Base-by-base conservation (phyloP, 2,329 filamentous ascomycete genomes). In the Aspergillus transmontanensis region DNA sequence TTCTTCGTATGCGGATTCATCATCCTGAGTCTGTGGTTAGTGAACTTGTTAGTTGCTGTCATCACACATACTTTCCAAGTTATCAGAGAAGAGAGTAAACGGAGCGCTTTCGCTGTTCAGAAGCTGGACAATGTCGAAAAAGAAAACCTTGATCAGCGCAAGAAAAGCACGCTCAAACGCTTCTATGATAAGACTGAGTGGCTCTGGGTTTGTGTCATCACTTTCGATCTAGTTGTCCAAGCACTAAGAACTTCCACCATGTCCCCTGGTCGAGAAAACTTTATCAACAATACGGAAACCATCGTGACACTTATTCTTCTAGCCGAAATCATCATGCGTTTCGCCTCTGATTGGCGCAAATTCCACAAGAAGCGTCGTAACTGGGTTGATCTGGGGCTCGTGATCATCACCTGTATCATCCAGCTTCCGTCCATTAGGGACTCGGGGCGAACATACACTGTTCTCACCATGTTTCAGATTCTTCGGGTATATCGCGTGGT, bases 1-100 rank as follows among this genome's bases (percentile, higher is more conserved):
- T 99, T 88, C 76, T 90, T 88, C 66, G 86, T 86, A 46, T 81
- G 82, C 61, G 87, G 84, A 1, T 94, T 97, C 74, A 89, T 99
- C 72, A 92, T 99, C 67, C 87, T 99, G 84, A 95, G 93, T 82
- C 84, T 99, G 57, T 99, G 95, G 95, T 86, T 99, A 72, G 93
- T 96, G 67, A 98, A 97, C 76, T 86, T 99, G 79, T 79, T 90
- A 54, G 96, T 99, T 73, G 95, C 95, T 3, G 95, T 99, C 72
- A 99, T 99, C 75, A 99, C 95, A 0, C 97, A 95, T 6, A 97
- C 94, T 1, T 99, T 99, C 73, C 95, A 99, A 76, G 92, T 99
- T 68, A 99, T 99, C 71, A 88, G 95, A 67, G 96, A 99, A 81
- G 95, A 99, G 76, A 96, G 93, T 79, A 94, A 91, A 77, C 89